Conservation (phyloP, 2,329 filamentous ascomycete genomes). For the Colletotrichum gloeosporioides region DNA sequence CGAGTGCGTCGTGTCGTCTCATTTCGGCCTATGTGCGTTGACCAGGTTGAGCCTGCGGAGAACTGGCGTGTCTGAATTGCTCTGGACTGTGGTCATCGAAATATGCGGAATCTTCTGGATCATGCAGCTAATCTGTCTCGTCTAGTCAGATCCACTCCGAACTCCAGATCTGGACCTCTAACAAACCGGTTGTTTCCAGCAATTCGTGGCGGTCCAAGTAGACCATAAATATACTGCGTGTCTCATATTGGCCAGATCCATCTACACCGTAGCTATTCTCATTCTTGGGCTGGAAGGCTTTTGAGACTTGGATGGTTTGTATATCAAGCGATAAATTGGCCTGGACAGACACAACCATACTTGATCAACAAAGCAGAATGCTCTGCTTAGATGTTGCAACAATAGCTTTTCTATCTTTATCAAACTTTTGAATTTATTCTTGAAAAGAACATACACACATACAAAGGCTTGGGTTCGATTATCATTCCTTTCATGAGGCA, state of each 20-base stretch:
- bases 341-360: not conserved
- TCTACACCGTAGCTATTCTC: not conserved
- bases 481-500: conserved; percentile 18
- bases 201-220: not conserved
- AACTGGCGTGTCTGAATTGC: conserved; percentile 23
- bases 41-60: conserved; percentile 24
- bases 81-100: conserved; percentile 3
- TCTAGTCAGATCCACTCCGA: conserved; percentile 4
- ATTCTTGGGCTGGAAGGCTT: not conserved
- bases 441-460: not conserved
- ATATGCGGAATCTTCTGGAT: conserved; percentile 7
- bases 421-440: not conserved
- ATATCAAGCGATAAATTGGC: not conserved
- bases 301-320: not conserved
- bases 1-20: conserved; percentile 6
- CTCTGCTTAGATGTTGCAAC: not conserved
- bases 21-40: conserved; percentile 5
- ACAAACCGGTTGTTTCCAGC: not conserved
- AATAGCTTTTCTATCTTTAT: not conserved
- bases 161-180: not conserved
- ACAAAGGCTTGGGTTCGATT: conserved; percentile 2
- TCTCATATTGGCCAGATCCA: not conserved
- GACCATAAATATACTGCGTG: not conserved
- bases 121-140: not conserved
- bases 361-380: not conserved